Conservation (phyloP, 1,139 yeast genomes). For the Nakaseomyces nivariensis region DNA sequence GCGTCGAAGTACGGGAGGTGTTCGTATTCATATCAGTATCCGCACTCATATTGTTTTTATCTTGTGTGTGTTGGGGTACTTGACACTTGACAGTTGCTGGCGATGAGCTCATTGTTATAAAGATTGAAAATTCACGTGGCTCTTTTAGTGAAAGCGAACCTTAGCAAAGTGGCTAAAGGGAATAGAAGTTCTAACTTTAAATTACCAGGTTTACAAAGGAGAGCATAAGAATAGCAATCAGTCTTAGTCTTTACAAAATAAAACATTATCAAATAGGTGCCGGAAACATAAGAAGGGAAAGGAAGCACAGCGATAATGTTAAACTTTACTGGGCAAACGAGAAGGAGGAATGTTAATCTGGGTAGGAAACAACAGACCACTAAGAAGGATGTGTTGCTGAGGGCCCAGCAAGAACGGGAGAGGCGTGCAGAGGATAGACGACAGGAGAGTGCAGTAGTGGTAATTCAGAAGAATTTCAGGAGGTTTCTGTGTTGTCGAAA, state of each 20-base stretch:
- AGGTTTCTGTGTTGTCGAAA: slow-evolving; percentile 30
- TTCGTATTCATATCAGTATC: too few species aligned
- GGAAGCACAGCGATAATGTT: slow-evolving; percentile 16
- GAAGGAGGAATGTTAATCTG: slow-evolving; percentile 60
- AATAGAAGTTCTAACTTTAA: background rate
- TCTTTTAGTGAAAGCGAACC: too few species aligned
- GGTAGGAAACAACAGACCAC: slow-evolving; percentile 40
- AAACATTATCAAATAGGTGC: too few species aligned
- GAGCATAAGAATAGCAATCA: too few species aligned
- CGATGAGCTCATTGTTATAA: background rate
- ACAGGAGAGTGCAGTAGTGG: slow-evolving; percentile 37
- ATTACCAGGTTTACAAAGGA: too few species aligned
- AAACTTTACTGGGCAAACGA: slow-evolving; percentile 58
- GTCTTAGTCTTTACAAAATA: too few species aligned
- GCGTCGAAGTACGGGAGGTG: background rate
- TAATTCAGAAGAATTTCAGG: slow-evolving; percentile 41
- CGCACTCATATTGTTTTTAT: too few species aligned
- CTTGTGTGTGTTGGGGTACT: too few species aligned
- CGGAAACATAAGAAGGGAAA: too few species aligned
- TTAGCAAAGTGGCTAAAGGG: background rate
- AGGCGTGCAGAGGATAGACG: slow-evolving; percentile 51
- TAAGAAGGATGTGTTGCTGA: slow-evolving; percentile 39
- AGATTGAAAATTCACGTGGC: background rate
- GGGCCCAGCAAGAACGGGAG: slow-evolving; percentile 56
- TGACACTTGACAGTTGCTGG: too few species aligned